Conservation (phyloP, 129 eudicot genomes). For the Pittosporum tobira region DNA sequence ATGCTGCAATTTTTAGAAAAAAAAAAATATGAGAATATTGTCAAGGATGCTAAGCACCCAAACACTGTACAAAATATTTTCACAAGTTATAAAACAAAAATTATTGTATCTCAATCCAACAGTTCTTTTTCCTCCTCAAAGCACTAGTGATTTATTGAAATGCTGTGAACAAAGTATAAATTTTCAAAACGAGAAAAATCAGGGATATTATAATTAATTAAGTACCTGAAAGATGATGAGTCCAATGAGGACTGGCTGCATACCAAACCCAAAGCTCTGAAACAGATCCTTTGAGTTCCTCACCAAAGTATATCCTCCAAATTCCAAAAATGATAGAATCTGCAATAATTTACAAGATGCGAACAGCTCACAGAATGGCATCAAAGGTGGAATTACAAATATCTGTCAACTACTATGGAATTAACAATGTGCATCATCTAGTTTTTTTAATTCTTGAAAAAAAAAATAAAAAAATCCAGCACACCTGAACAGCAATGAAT, state of each 20-base stretch:
- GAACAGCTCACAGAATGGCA: background rate
- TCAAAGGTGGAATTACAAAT: background rate
- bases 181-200: too few species aligned
- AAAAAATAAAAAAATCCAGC: background rate
- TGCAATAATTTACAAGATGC: slow-evolving; percentile 23
- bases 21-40: too few species aligned
- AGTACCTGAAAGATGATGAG: slow-evolving; percentile 90
- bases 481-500: slow-evolving; percentile 92
- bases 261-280: slow-evolving; percentile 91
- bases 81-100: too few species aligned
- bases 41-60: too few species aligned
- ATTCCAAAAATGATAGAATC: slow-evolving; percentile 84
- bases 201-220: too few species aligned
- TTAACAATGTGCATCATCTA: background rate
- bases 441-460: background rate
- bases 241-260: slow-evolving; percentile 94
- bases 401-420: background rate
- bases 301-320: slow-evolving; percentile 93
- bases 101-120: too few species aligned
- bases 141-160: too few species aligned
- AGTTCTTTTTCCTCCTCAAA: too few species aligned
- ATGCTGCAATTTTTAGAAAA: too few species aligned
- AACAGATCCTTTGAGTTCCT: slow-evolving; percentile 93
- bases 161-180: too few species aligned
- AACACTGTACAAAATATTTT: too few species aligned